phyloP scores from a whole-genome alignment of 1,139 yeast genomes.

The Geotrichum siamense region DNA sequence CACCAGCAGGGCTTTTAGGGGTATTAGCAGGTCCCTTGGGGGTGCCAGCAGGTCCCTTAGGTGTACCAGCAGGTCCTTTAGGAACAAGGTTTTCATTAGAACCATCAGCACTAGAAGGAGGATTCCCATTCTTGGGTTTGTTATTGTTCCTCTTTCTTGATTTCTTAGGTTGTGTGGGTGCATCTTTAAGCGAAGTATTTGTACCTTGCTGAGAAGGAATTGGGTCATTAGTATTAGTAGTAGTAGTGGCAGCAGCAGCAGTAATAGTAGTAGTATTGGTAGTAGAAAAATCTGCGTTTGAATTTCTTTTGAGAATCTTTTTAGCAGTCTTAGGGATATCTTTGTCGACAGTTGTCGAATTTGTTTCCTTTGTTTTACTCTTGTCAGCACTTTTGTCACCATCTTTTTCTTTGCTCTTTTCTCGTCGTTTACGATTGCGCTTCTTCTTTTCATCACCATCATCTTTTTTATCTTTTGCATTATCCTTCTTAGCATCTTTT shows the following conservation, averaged over 20 bases:
- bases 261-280: neutral
- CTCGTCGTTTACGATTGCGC: too few species aligned
- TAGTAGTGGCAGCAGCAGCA: neutral
- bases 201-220: neutral
- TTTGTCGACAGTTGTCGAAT: too few species aligned
- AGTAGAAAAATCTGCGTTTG: neutral
- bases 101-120: neutral
- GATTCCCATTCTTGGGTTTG: neutral
- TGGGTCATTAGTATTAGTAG: neutral
- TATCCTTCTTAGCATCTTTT: neutral
- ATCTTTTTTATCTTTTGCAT: neutral
- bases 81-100: too few species aligned
- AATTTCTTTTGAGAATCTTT: neutral
- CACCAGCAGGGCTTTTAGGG: neutral
- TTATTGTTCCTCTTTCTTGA: neutral
- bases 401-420: too few species aligned
- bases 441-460: neutral
- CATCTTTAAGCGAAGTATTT: neutral
- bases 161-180: neutral
- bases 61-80: slow-evolving; percentile 2
- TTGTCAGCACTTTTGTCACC: too few species aligned
- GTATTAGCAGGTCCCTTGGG: neutral
- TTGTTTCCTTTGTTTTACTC: too few species aligned
- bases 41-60: neutral
- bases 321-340: too few species aligned